Base-by-base conservation (phyloP, 2,329 filamentous ascomycete genomes). In the Nemania serpens region DNA sequence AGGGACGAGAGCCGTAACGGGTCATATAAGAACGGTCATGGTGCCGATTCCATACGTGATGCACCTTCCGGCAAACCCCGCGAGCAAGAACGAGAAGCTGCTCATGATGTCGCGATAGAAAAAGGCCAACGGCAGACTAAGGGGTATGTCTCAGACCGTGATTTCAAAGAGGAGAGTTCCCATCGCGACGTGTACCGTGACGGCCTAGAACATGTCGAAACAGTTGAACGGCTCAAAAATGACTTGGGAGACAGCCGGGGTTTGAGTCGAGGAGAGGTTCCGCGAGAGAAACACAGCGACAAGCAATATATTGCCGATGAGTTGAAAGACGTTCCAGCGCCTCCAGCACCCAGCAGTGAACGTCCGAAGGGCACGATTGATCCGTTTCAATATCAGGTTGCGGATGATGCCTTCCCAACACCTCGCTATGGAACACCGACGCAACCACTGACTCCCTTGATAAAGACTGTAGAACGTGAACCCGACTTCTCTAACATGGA, bases 351-450 rank as follows among this genome's bases (percentile, higher is more conserved):
- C 50, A 62, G 42, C 20, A 61, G 70, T 58, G 66, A 71, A 54
- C 61, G 61, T 22, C 66, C 71, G 61, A 68, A 67, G 60, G 67
- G 71, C n/a, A 68, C 72, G 51, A 71, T 84, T 69, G 82, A 88
- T 72, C 83, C 84, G 17, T 87, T 88, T 71, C 79, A 85, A 70
- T 88, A 78, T 69, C 84, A 83, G 71, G 82, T 87, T 62, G 66
- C 78, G 43, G 77, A 83, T 61, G 79, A 82, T 68, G 79, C 79
- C n/a, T 84, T 84, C 61, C 73, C 75, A 50, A 81, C 80, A 10
- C 79, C 82, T 2, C 65, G 71, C 34, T 68, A 73, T 58, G 69
- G 71, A 20, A 78, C 76, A 12, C 77, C 79, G 0, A 70, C 71
- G 39, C 75, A 78, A 49, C 78, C 81, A 2, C 66, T 82, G 61